Conservation (phyloP, 2,329 filamentous ascomycete genomes). For the Camillea tinctor region DNA sequence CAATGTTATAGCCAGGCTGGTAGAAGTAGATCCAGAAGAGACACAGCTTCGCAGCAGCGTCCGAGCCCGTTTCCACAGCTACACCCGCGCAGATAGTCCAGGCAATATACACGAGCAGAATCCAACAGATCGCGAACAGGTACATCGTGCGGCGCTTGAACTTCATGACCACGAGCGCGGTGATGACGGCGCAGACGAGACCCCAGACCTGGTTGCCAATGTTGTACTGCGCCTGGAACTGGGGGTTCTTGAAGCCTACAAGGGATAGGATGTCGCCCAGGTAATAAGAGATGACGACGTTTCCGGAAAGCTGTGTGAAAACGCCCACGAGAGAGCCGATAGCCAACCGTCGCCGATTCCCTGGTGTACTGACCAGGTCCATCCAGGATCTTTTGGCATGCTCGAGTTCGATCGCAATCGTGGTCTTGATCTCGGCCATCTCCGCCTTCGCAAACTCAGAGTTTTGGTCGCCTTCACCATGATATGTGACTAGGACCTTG, state of each 20-base stretch:
- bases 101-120: conserved; percentile 53
- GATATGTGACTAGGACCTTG: conserved; percentile 35
- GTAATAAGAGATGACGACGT: conserved; percentile 48
- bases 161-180: conserved; percentile 43
- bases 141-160: conserved; percentile 51
- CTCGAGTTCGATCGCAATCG: conserved; percentile 43
- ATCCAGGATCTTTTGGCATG: conserved; percentile 51
- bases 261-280: conserved; percentile 45
- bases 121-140: conserved; percentile 48
- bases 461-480: conserved; percentile 45
- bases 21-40: conserved; percentile 59
- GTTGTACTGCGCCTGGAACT: conserved; percentile 43
- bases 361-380: conserved; percentile 49
- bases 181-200: conserved; percentile 43
- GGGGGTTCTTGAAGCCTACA: conserved; percentile 43
- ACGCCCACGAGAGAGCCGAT: conserved; percentile 50
- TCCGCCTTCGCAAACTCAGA: conserved; percentile 48
- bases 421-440: conserved; percentile 54
- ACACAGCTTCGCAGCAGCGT: conserved; percentile 36
- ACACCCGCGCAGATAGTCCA: conserved; percentile 50
- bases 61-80: conserved; percentile 26
- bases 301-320: conserved; percentile 55
- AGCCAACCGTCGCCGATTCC: conserved; percentile 49
- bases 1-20: conserved; percentile 56
- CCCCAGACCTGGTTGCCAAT: conserved; percentile 47